Base-by-base conservation (phyloP, 805 yeast species). In the Candida argentea region DNA sequence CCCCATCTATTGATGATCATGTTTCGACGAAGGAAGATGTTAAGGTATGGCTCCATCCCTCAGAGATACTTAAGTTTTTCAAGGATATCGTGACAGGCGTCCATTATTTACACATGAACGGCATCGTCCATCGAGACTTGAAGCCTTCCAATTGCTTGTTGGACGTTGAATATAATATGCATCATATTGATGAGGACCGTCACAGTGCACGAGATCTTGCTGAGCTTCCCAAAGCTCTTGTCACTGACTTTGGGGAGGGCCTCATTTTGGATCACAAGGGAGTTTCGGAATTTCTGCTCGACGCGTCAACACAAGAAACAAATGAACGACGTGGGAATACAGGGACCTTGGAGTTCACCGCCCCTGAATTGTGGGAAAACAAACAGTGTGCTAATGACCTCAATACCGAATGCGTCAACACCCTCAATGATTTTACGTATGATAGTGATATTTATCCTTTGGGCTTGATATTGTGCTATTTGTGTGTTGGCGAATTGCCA, bases 171-270 rank as follows among this genome's bases (percentile, higher is more conserved):
- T 65, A 50, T 29, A 35, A 26, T 5, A 25, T 15, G 12, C 19
- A 4, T 16, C 30, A 14, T 17, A 7, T n/a, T 11, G n/a, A 9
- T 13, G 46, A 42, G 14, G 33, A 32, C 8, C 35, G 29, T 5
- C 33, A 50, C 1, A 31, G 39, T 5, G 34, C 36, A 15, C n/a
- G n/a, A n/a, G n/a, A n/a, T n/a, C n/a, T n/a, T n/a, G n/a, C n/a
- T n/a, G 10, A 18, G 10, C 57, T 77, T 8, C 94, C 94, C 0
- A 68, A 65, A n/a, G 70, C 83, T 2, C 61, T 84, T 9, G 87
- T 86, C 8, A 76, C 93, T 24, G 95, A 86, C 54, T 80, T 86
- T 49, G 95, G 95, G 3, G 95, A 86, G 49, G 82, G 91, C 5
- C 82, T 80, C 38, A 60, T 80, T 37, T 76, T 77, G 30, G 85